These are phyloP conservation scores for Vickermania ingenoplastis DNA, from an alignment of 208 protist genomes.

Conservation along the genomic window DNA sequence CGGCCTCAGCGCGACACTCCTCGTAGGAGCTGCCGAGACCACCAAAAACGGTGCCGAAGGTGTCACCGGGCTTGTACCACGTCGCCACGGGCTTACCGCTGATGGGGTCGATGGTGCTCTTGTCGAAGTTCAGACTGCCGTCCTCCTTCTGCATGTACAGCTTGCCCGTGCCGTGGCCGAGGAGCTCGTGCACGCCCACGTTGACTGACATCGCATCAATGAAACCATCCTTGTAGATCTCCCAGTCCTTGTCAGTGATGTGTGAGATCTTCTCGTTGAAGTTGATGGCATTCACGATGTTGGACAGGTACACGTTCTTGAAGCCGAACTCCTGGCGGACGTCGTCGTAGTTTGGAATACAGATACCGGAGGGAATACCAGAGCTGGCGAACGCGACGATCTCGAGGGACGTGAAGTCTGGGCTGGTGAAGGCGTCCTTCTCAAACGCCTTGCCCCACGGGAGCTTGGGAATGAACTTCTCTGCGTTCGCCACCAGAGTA, in stretches of 20 bases:
- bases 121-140: constrained; percentile 78
- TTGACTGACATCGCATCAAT: constrained; percentile 80
- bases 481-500: constrained; percentile 45
- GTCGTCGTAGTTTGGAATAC: constrained; percentile 91
- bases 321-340: constrained; percentile 84
- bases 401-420: constrained; percentile 91
- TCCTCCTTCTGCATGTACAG: constrained; percentile 45
- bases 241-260: constrained; percentile 70
- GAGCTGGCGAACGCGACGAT: constrained; percentile 82
- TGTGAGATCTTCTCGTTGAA: constrained; percentile 65
- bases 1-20: constrained; percentile 86
- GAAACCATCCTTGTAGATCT: constrained; percentile 51
- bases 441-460: constrained; percentile 85
- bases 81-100: constrained; percentile 50
- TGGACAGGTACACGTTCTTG: constrained; percentile 91
- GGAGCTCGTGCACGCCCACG: constrained; percentile 90
- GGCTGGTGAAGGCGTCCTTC: constrained; percentile 78
- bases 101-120: constrained; percentile 52
- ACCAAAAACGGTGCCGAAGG: constrained; percentile 77
- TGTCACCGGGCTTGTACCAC: constrained; percentile 86
- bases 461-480: constrained; percentile 61
- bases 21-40: constrained; percentile 66
- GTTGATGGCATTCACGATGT: constrained; percentile 66
- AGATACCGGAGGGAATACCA: constrained; percentile 86
- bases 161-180: constrained; percentile 90